phyloP scores from a whole-genome alignment of 192 early-diverging fungal genomes.

The Backusella australiensis region DNA sequence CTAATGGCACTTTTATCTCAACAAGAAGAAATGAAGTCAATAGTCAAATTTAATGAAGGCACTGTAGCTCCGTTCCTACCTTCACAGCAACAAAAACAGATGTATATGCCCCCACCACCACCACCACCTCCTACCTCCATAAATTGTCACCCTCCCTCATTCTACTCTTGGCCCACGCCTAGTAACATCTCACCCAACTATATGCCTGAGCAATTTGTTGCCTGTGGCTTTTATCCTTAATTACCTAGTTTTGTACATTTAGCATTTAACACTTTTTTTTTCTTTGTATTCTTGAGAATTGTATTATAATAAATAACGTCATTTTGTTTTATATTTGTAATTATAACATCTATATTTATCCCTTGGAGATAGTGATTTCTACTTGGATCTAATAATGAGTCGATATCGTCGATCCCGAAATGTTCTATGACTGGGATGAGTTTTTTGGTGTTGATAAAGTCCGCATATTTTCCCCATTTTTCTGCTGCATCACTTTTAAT shows the following conservation, averaged over 20 bases:
- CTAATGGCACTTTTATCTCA: background rate
- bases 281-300: background rate
- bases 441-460: background rate
- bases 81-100: background rate
- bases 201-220: background rate
- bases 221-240: constrained; percentile 2
- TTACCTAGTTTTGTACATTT: background rate
- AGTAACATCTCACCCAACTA: background rate
- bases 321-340: background rate
- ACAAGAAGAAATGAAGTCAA: background rate
- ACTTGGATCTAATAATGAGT: background rate
- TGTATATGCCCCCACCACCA: background rate
- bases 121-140: background rate
- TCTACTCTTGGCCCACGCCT: background rate
- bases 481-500: background rate
- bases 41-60: background rate
- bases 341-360: background rate
- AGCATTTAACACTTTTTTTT: background rate
- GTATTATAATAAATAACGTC: background rate
- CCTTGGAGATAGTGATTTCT: background rate
- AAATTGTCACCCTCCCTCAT: background rate
- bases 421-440: background rate
- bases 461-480: background rate
- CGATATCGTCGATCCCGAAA: background rate
- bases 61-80: background rate